These are phyloP conservation scores for Diaporthe sp. DNA, from an alignment of 2,329 filamentous ascomycete species.

Conservation along the genomic window DNA sequence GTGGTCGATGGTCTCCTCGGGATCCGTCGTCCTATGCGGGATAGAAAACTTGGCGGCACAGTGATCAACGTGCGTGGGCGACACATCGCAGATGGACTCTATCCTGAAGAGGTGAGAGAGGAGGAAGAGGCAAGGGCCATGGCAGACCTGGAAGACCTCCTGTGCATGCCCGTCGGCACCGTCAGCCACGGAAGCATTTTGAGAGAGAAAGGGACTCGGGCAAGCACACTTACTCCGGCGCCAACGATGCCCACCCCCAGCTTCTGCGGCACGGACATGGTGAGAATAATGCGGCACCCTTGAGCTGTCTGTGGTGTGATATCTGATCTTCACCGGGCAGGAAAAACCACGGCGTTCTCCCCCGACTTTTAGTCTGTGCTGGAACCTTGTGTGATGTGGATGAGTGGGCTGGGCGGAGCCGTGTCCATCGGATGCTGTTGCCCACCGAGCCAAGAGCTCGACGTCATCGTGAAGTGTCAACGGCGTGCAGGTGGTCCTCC, in stretches of 20 bases:
- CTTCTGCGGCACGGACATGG: background rate
- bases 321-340: background rate
- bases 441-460: background rate
- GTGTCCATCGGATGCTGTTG: background rate
- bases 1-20: slow-evolving; percentile 15
- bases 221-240: background rate
- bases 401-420: background rate
- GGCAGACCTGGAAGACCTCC: slow-evolving; percentile 7
- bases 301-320: background rate
- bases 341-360: background rate
- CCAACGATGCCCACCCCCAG: slow-evolving; percentile 9
- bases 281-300: background rate
- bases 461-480: background rate
- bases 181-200: background rate
- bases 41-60: slow-evolving; percentile 5
- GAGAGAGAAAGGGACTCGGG: background rate
- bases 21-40: background rate
- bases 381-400: background rate
- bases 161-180: background rate
- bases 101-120: background rate
- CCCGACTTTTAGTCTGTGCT: background rate
- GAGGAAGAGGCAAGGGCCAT: slow-evolving; percentile 6
- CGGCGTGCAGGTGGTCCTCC: background rate
- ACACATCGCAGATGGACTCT: slow-evolving; percentile 4
- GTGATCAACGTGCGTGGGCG: background rate